Conservation (phyloP, 2,329 filamentous ascomycete species). For the Talaromyces funiculosus region DNA sequence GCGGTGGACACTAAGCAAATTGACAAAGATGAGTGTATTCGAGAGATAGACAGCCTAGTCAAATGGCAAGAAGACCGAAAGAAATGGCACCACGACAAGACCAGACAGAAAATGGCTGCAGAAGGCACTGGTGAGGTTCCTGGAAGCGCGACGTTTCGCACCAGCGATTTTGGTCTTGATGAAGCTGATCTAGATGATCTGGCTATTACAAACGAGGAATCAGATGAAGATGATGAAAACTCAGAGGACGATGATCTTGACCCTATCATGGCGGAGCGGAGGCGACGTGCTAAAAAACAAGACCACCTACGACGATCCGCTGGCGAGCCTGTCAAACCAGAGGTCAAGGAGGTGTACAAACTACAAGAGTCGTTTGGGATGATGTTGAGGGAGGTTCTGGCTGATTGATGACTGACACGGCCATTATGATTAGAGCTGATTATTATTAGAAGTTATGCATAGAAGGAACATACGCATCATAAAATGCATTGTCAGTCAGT, state of each 20-base stretch:
- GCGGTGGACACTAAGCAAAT: slow-evolving; percentile 63
- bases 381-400: slow-evolving; percentile 77
- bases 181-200: slow-evolving; percentile 78
- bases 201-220: slow-evolving; percentile 67
- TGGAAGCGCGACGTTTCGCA: slow-evolving; percentile 58
- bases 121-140: slow-evolving; percentile 55
- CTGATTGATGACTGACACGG: slow-evolving; percentile 47
- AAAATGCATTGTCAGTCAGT: not conserved
- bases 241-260: slow-evolving; percentile 74
- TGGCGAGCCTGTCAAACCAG: slow-evolving; percentile 77
- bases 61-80: slow-evolving; percentile 92
- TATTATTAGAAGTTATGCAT: not conserved
- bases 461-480: not conserved
- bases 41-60: slow-evolving; percentile 80
- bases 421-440: slow-evolving; percentile 1
- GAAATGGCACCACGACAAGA: slow-evolving; percentile 98
- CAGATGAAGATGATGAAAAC: slow-evolving; percentile 59
- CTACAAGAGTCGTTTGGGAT: slow-evolving; percentile 71
- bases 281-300: slow-evolving; percentile 67
- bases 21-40: slow-evolving; percentile 65
- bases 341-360: slow-evolving; percentile 72
- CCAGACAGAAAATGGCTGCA: slow-evolving; percentile 95
- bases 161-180: slow-evolving; percentile 84
- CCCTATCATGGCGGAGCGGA: slow-evolving; percentile 80
- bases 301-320: slow-evolving; percentile 74